phyloP scores from a whole-genome alignment of 106 monocot species.

The Platanthera zijinensis region DNA sequence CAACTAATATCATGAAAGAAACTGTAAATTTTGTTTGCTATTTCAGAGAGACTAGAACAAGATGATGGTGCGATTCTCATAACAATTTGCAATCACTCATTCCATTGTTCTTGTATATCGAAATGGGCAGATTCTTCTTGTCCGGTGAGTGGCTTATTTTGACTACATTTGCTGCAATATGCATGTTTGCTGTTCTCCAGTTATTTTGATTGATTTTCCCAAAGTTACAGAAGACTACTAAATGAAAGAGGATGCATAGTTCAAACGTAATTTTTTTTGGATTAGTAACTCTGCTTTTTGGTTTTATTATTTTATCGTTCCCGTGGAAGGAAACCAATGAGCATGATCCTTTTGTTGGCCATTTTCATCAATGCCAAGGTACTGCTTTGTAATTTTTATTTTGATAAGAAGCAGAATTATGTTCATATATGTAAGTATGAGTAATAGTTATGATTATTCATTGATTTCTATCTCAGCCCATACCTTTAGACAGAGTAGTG shows the following conservation, averaged over 20 bases:
- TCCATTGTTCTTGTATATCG: conserved; percentile 97
- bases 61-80: conserved; percentile 83
- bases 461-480: no score
- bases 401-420: no score
- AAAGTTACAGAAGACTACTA: neutral
- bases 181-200: neutral
- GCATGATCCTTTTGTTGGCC: neutral
- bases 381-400: neutral
- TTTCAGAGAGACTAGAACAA: conserved; percentile 77
- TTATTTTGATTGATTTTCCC: neutral
- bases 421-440: no score
- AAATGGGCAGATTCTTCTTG: conserved; percentile 99
- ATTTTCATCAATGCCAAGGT: neutral
- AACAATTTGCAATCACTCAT: conserved; percentile 98
- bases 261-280: neutral
- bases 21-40: neutral
- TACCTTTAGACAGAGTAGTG: no score
- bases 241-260: neutral
- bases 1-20: neutral
- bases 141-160: conserved; percentile 43
- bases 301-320: neutral
- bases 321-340: neutral
- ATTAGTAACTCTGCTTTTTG: neutral
- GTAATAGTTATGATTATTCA: no score
- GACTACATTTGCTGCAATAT: neutral